Base-by-base conservation (phyloP, 2,329 filamentous ascomycete genomes). In the Raffaelea arxii region DNA sequence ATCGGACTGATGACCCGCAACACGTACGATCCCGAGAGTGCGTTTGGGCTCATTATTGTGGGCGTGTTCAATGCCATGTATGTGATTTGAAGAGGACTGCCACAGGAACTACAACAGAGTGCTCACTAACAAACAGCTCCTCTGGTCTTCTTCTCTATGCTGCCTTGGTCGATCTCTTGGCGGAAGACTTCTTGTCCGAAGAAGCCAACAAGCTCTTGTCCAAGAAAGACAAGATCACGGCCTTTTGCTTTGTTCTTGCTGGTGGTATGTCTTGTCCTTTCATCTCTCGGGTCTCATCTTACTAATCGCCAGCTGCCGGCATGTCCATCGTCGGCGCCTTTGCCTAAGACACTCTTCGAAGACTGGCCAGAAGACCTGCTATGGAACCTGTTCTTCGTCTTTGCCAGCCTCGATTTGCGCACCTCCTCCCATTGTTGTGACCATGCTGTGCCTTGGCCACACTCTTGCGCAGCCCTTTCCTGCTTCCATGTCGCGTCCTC, bases 51-150 rank as follows among this genome's bases (percentile, higher is more conserved):
- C 24, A 78, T 83, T 49, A 72, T 82, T 43, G 78, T 82, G 11
- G 79, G 79, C 40, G 59, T 78, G 1, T 82, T 82, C 62, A 83
- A 83, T 54, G 77, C 79, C 23, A 81, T 83, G 68, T 76, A 59
- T 63, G 71, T 63, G 32, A 32, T 36, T n/a, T n/a, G n/a, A n/a
- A n/a, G n/a, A n/a, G n/a, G n/a, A n/a, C n/a, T n/a, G n/a, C n/a
- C n/a, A n/a, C n/a, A n/a, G 16, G 32, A 36, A 12, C 9, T 16
- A 9, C 27, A 30, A 25, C 25, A 4, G 2, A 19, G 25, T 16
- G n/a, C 9, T 7, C 3, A 14, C n/a, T 12, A 21, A 19, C 7
- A 25, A 5, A 7, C 32, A 76, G 72, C 45, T 81, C 77, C 2
- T 79, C 71, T 23, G 78, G 77, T 57, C 67, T 81, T 24, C 59